Conservation (phyloP, 345 rosid genomes). For the Pistacia vera region DNA sequence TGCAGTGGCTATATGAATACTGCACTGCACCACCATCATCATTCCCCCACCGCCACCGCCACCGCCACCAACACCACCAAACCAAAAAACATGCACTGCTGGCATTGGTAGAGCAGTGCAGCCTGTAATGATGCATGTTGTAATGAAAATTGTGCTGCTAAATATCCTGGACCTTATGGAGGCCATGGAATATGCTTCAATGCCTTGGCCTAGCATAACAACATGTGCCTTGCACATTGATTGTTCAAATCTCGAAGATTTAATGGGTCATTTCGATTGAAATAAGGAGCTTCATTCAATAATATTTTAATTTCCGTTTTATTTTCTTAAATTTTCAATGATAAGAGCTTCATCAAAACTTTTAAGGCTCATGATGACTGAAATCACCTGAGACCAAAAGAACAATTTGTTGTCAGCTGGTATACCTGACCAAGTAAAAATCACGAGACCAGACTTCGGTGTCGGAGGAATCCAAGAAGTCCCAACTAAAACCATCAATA, state of each 20-base stretch:
- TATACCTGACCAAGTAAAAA: no score
- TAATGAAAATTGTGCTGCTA: neutral
- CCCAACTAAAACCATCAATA: neutral
- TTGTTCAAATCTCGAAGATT: neutral
- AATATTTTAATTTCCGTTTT: no score
- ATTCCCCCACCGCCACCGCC: no score
- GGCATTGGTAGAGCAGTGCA: neutral
- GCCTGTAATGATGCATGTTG: neutral
- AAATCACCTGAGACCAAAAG: no score
- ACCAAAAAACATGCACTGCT: neutral
- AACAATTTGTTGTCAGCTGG: no score
- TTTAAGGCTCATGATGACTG: no score
- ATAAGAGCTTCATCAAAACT: no score
- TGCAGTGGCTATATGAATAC: neutral
- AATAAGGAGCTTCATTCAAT: no score
- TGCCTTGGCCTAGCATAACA: neutral
- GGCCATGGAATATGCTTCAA: neutral
- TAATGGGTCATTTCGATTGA: no score
- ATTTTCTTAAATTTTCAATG: no score
- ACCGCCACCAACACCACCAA: neutral
- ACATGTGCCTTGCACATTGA: neutral
- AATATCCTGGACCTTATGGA: neutral
- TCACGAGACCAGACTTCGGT: no score
- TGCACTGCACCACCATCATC: neutral
- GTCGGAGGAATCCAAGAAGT: neutral